Evolutionary conservation across 164 flowering plant species (phyloP).

Genomic region (Sextonia rubra): DNA sequence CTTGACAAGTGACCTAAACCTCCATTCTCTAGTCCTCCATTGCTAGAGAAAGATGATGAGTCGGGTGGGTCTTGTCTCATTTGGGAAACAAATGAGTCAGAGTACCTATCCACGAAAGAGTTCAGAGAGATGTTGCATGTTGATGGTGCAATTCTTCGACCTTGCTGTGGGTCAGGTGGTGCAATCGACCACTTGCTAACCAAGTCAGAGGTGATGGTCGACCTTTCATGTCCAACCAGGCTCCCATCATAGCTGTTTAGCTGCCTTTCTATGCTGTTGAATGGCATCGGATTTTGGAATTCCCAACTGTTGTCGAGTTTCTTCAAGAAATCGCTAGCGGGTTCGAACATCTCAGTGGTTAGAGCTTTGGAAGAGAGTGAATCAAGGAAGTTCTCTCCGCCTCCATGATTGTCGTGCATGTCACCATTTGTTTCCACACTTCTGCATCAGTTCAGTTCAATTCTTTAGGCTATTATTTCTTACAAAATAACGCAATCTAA

Average conservation of each 20-base stretch:
- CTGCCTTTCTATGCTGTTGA: constrained; percentile 20
- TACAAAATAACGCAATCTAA: too few relatives aligned
- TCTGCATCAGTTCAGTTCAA: constrained; percentile 20
- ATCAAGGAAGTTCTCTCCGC: constrained; percentile 39
- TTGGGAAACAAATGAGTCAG: constrained; percentile 8
- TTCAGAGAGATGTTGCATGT: constrained; percentile 23
- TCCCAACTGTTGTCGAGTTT: constrained; percentile 48
- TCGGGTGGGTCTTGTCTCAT: constrained; percentile 15
- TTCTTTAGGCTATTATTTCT: background rate
- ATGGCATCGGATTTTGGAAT: constrained; percentile 24
- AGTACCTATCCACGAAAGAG: constrained; percentile 21
- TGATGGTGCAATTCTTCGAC: constrained; percentile 19
- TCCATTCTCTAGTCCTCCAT: constrained; percentile 2
- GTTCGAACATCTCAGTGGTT: constrained; percentile 37
- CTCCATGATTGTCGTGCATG: constrained; percentile 29
- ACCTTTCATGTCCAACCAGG: constrained; percentile 27
- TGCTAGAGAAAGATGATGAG: constrained; percentile 9
- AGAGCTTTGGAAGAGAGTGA: constrained; percentile 36
- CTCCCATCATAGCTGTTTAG: constrained; percentile 18
- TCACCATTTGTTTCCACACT: constrained; percentile 36
- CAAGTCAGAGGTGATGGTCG: constrained; percentile 33
- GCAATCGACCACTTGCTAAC: constrained; percentile 61
- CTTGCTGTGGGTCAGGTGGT: constrained; percentile 37
- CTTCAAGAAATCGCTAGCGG: constrained; percentile 34
- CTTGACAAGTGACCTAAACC: constrained; percentile 18